Conservation (phyloP, 441 rosid genomes). For the Biscutella laevigata region DNA sequence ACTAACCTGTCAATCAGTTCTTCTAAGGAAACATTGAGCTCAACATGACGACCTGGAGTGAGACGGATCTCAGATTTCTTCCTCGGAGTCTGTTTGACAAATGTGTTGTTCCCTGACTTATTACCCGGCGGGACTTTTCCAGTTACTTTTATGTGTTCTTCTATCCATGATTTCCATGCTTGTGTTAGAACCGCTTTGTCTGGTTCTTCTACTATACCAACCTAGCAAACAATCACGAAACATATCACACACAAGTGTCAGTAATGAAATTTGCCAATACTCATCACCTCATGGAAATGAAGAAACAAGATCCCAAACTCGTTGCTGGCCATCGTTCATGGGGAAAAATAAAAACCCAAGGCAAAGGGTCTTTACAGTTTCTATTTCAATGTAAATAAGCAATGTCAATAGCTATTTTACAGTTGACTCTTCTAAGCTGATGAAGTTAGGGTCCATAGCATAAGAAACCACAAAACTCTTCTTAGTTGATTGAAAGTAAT, state of each 20-base stretch:
- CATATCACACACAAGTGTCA: neutral
- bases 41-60: slow-evolving; percentile 76
- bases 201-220: slow-evolving; percentile 59
- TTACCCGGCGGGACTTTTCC: slow-evolving; percentile 89
- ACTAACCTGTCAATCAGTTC: slow-evolving; percentile 61
- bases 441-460: neutral
- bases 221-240: slow-evolving; percentile 25
- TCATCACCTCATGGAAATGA: neutral
- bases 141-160: slow-evolving; percentile 61
- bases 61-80: slow-evolving; percentile 79
- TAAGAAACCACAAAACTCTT: neutral
- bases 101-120: slow-evolving; percentile 73
- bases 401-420: neutral
- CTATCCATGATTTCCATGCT: slow-evolving; percentile 95
- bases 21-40: slow-evolving; percentile 60
- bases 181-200: slow-evolving; percentile 55
- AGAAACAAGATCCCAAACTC: neutral
- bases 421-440: neutral
- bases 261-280: neutral
- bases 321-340: neutral
- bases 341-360: neutral
- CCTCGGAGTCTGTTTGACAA: slow-evolving; percentile 51
- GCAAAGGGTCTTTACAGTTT: too few species aligned
- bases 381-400: too few species aligned
- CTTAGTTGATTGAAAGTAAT: neutral